A percentile compares a stretch with the other conserved stretches of the same genome.
Conservation (phyloP, 202 grass and related monocot species). For the Musa balbisiana region DNA sequence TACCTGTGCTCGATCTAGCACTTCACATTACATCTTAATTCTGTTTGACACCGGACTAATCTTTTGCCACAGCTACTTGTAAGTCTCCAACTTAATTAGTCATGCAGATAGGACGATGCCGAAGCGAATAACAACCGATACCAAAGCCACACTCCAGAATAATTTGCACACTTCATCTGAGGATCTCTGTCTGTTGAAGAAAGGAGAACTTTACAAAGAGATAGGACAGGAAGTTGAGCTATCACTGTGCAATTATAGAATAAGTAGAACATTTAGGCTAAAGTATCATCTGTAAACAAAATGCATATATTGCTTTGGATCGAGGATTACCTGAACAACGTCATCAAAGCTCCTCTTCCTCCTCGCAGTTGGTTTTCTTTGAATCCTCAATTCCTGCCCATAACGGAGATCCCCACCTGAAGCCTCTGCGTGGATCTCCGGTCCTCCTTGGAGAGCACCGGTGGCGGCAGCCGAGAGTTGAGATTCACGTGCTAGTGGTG, state of each 20-base stretch:
- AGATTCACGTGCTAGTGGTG: slow-evolving; percentile 15
- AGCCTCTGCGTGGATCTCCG: slow-evolving; percentile 15
- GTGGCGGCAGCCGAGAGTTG: slow-evolving; percentile 15
- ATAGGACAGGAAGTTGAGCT: neutral
- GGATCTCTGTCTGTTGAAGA: neutral
- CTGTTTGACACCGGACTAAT: neutral
- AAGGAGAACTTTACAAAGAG: neutral
- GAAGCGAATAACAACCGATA: neutral
- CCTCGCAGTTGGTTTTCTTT: neutral
- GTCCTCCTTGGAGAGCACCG: slow-evolving; percentile 21
- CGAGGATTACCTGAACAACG: slow-evolving; percentile 13
- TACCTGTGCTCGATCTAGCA: neutral
- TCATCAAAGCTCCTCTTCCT: slow-evolving; percentile 12
- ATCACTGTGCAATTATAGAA: neutral
- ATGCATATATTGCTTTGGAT: neutral
- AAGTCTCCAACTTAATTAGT: neutral
- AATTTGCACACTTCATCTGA: neutral
- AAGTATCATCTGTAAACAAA: neutral
- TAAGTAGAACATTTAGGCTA: neutral
- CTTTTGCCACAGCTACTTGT: neutral
- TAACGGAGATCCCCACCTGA: neutral
- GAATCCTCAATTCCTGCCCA: slow-evolving; percentile 7
- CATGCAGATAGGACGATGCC: neutral
- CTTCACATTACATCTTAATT: neutral
- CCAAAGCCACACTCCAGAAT: neutral